A percentile compares a stretch with the other conserved stretches of the same genome.
Conservation (phyloP, 805 yeast genomes). For the Candida krabiensis region DNA sequence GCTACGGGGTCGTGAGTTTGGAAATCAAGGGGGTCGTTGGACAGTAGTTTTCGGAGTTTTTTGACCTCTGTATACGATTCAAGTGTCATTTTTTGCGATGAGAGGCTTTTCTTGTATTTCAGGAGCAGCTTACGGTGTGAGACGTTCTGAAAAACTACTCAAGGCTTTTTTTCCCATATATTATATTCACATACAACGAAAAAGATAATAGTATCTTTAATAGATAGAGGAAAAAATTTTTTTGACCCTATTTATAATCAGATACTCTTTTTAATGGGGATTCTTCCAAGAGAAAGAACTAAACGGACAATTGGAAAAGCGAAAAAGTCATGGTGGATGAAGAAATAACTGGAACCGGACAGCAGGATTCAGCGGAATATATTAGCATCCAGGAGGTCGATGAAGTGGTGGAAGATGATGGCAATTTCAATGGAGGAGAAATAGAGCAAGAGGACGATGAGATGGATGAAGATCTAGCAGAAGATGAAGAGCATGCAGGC, state of each 20-base stretch:
- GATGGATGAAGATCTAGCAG: conserved; percentile 39
- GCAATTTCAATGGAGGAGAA: conserved; percentile 44
- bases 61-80: conserved; percentile 6
- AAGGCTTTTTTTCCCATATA: too few relatives aligned
- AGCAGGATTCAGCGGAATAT: conserved; percentile 28
- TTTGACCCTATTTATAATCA: too few relatives aligned
- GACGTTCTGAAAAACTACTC: too few relatives aligned
- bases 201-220: too few relatives aligned
- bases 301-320: too few relatives aligned
- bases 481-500: conserved; percentile 39
- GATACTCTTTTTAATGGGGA: too few relatives aligned
- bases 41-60: conserved; percentile 8
- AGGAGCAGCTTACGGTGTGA: too few relatives aligned
- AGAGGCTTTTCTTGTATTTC: too few relatives aligned
- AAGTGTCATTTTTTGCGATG: background rate
- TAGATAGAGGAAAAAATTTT: too few relatives aligned
- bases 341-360: conserved; percentile 3
- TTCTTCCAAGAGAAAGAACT: too few relatives aligned
- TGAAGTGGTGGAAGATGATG: conserved; percentile 33
- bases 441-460: conserved; percentile 39
- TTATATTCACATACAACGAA: too few relatives aligned
- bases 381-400: conserved; percentile 31
- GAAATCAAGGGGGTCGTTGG: conserved; percentile 4
- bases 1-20: conserved; percentile 8
- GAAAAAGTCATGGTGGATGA: too few relatives aligned